Conservation (phyloP, 768 basidiomycete genomes). For the Collybia nuda region DNA sequence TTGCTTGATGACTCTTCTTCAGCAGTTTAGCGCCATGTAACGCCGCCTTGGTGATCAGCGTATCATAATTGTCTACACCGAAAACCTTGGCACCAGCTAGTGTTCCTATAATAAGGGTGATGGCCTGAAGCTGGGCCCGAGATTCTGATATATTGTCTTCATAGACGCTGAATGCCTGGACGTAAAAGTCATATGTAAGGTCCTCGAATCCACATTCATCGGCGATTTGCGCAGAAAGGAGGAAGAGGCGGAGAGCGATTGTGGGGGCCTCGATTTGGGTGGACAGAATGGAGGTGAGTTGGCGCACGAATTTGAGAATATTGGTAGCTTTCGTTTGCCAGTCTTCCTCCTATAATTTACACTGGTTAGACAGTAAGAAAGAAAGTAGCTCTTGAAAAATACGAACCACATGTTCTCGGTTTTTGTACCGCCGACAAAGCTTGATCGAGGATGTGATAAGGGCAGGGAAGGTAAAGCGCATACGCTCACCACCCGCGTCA, state of each 20-base stretch:
- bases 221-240: conserved; percentile 92
- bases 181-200: conserved; percentile 95
- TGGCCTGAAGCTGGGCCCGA: conserved; percentile 94
- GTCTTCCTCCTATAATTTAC: conserved; percentile 62
- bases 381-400: too few relatives aligned
- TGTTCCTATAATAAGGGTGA: conserved; percentile 91
- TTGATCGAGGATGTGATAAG: conserved; percentile 93
- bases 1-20: conserved; percentile 98
- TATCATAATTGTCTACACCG: conserved; percentile 93
- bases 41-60: conserved; percentile 97
- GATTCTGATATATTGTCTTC: conserved; percentile 97
- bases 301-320: conserved; percentile 92
- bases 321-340: conserved; percentile 85
- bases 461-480: conserved; percentile 96
- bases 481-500: conserved; percentile 89
- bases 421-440: conserved; percentile 89
- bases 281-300: conserved; percentile 89
- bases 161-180: conserved; percentile 97
- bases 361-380: background rate
- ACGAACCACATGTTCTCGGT: conserved; percentile 67
- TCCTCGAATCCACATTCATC: conserved; percentile 96
- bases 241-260: conserved; percentile 92
- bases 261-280: conserved; percentile 90
- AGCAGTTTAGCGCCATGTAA: conserved; percentile 93
- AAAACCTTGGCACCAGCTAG: conserved; percentile 90